Evolutionary conservation across 2,329 filamentous ascomycete species (phyloP), one percentile per base, ranked within the genome.

Genomic region (Coniochaeta prunicola): DNA sequence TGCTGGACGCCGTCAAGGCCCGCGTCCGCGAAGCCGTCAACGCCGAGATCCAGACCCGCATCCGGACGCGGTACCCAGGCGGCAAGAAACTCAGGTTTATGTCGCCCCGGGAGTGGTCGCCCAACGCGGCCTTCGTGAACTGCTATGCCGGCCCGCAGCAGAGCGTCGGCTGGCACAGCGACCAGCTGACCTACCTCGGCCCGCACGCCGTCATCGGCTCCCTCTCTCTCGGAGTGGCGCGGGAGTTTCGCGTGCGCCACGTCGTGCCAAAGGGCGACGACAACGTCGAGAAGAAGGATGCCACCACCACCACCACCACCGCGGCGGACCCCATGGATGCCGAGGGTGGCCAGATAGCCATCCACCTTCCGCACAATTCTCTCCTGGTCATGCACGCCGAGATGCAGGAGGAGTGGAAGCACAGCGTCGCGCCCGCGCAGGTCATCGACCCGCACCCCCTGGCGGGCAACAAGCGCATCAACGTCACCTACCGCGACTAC

Each of bases 371-470:
- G 0, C 94, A 97, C 72, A 97, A 97, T 71, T 96, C 91, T 0
- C 81, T 97, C 0, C 80, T 99, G 0, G 80, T 97, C 10, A 97
- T 99, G 94, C 92, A 97, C 68, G 92, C 93, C 0, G 91, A 96
- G 69, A 97, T 96, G 91, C 93, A 97, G 69, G 93, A 97, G 69
- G 88, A 90, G 69, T 97, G 92, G 92, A 97, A 97, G 71, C 94
- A 99, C 71, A 83, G 84, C 64, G 89, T 99, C 48, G 80, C 86
- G 0, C 89, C 92, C 0, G 87, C 89, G 0, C 79, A 81, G 55
- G 84, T 87, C 4, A 89, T 97, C 60, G 88, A 92, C 61, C 91
- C 91, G 1, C 94, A 99, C 70, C 91, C 92, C 0, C 70, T 96
- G 1, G 83, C 92, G 0, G 88, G 88, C 0, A 92, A 86, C 65